Evolutionary conservation across 768 basidiomycete species (phyloP).

Genomic region (Steccherinum ochraceum): DNA sequence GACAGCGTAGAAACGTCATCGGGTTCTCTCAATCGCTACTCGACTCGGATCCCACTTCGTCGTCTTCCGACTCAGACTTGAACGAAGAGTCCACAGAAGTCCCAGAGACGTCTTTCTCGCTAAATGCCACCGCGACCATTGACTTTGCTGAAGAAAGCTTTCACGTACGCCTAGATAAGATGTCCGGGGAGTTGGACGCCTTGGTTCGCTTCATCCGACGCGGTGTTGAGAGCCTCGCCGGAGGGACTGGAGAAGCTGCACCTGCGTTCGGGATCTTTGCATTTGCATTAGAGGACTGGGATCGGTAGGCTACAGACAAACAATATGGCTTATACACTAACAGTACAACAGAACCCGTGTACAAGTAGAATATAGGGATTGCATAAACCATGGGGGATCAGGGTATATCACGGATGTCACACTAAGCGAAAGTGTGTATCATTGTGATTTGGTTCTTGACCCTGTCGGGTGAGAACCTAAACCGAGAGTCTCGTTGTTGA

Average conservation of each 20-base stretch:
- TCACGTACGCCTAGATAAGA: slow-evolving; percentile 48
- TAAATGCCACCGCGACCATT: slow-evolving; percentile 24
- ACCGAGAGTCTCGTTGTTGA: no score
- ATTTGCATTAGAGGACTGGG: slow-evolving; percentile 79
- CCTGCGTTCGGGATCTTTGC: slow-evolving; percentile 65
- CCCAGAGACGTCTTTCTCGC: slow-evolving; percentile 34
- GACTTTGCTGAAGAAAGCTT: slow-evolving; percentile 41
- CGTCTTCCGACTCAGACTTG: slow-evolving; percentile 26
- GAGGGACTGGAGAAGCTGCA: slow-evolving; percentile 52
- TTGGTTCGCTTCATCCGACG: slow-evolving; percentile 63
- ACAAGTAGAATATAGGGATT: no score
- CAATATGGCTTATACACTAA: not conserved
- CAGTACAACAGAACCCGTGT: not conserved
- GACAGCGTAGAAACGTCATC: slow-evolving; percentile 51
- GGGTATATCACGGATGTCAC: slow-evolving; percentile 17
- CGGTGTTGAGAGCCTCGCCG: slow-evolving; percentile 64
- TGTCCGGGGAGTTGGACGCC: slow-evolving; percentile 65
- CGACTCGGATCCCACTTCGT: slow-evolving; percentile 34
- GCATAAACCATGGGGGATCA: not conserved
- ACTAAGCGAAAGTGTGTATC: no score
- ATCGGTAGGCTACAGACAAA: slow-evolving; percentile 24
- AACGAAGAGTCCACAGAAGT: slow-evolving; percentile 30
- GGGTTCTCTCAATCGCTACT: slow-evolving; percentile 43
- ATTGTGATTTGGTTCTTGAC: no score
- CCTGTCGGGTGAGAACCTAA: no score